A percentile compares a stretch with the other conserved stretches of the same genome.
Conservation (phyloP, 495 filamentous ascomycete species). For the Aspergillus homomorphus region DNA sequence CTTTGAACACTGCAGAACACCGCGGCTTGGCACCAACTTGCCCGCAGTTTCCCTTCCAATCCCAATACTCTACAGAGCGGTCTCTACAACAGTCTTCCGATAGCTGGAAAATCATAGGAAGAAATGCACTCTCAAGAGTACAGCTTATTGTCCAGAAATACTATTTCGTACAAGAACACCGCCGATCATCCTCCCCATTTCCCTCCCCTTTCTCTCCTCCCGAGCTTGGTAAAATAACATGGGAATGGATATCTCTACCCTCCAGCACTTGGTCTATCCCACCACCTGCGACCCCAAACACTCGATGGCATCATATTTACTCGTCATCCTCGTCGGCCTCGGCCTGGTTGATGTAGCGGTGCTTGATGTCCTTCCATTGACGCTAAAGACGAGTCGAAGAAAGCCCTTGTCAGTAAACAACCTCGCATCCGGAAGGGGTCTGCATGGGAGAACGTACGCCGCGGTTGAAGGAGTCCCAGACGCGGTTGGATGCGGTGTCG, state of each 20-base stretch:
- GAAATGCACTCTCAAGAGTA: slow-evolving; percentile 9
- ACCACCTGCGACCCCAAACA: slow-evolving; percentile 4
- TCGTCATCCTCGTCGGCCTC: slow-evolving; percentile 61
- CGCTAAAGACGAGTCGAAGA: slow-evolving; percentile 53
- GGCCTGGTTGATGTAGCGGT: slow-evolving; percentile 67
- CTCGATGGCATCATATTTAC: slow-evolving; percentile 25
- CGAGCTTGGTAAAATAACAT: slow-evolving; percentile 24
- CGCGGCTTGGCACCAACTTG: slow-evolving; percentile 14
- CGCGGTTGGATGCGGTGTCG: slow-evolving; percentile 67
- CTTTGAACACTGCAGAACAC: background rate
- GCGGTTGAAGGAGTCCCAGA: slow-evolving; percentile 87
- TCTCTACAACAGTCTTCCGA: too few relatives aligned
- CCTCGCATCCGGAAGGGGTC: slow-evolving; percentile 1
- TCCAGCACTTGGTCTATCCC: slow-evolving; percentile 11
- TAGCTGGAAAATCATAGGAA: background rate
- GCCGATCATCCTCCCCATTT: slow-evolving; percentile 13
- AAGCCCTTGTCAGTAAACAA: slow-evolving; percentile 30
- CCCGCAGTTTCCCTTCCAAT: too few relatives aligned
- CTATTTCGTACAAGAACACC: slow-evolving; percentile 40
- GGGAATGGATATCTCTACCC: slow-evolving; percentile 5
- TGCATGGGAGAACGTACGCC: slow-evolving; percentile 63
- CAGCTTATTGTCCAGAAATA: slow-evolving; percentile 17
- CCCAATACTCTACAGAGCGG: too few relatives aligned
- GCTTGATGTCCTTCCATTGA: slow-evolving; percentile 99
- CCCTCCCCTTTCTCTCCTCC: background rate